phyloP scores from a whole-genome alignment of 108 stramenopile genomes.

The Hondaea fermentalgiana region DNA sequence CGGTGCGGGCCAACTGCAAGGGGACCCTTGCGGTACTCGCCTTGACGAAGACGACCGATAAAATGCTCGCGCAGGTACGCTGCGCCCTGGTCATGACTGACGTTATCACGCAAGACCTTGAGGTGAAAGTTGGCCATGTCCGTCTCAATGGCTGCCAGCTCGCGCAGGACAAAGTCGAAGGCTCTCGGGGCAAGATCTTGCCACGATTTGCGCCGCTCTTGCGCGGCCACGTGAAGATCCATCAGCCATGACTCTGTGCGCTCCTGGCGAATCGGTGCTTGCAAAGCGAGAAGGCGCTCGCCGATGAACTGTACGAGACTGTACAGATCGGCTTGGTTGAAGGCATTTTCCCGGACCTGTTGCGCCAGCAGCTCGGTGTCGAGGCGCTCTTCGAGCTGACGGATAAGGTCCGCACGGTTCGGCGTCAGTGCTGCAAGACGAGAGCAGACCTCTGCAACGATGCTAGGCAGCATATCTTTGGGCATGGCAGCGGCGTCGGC shows the following conservation, averaged over 20 bases:
- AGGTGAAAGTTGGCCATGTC: slow-evolving; percentile 17
- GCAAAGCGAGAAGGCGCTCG: neutral
- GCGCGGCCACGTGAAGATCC: neutral
- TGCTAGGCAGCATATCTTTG: neutral
- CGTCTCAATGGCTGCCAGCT: neutral
- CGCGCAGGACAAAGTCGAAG: neutral
- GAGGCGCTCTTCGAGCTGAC: neutral
- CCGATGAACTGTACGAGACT: neutral
- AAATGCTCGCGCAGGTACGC: neutral
- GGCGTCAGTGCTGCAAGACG: neutral
- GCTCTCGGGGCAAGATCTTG: neutral
- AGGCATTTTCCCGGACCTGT: neutral
- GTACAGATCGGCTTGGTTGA: neutral
- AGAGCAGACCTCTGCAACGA: neutral
- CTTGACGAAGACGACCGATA: neutral
- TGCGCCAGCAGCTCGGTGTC: neutral
- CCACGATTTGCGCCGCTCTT: neutral
- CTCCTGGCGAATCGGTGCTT: neutral
- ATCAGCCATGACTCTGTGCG: neutral
- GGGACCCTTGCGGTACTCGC: neutral
- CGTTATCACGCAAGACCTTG: neutral
- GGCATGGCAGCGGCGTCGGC: neutral
- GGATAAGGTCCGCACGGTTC: neutral
- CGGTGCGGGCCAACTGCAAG: neutral
- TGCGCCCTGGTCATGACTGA: neutral